Evolutionary conservation across 805 yeast genomes (phyloP), one percentile per base, ranked within the genome.

Genomic region (Yarrowia sp.): DNA sequence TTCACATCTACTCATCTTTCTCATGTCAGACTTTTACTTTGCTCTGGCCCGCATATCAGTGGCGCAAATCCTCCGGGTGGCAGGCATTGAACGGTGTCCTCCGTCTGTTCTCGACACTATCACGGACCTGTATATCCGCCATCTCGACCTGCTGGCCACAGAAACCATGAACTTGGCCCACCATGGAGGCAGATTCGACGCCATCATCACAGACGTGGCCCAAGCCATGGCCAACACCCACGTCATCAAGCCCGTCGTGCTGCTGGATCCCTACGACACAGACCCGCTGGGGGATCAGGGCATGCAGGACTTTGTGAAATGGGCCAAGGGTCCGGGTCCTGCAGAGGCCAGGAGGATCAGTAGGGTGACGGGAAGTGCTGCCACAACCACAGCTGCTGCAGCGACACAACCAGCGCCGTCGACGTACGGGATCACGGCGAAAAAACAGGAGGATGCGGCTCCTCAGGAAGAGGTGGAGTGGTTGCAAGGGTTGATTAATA

Each of bases 51-150:
- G 87, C 46, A 78, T 86, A 55, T 80, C 87, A 0, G 80, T 84
- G 70, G 80, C 85, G 59, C 89, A 86, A 75, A 82, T 85, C 0
- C 82, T 94, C 66, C 87, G 91, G 71, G 87, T 95, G 0, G 85
- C 87, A 40, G 99, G 99, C 0, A 91, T 92, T 74, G 97, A 91
- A 71, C 84, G 87, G 73, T 87, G 93, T 71, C 82, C 87, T 65
- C 90, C 94, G 8, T 81, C 86, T 8, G 85, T 89, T 0, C 81
- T 94, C 10, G 93, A 92, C 74, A 83, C 87, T 1, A 72, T 92
- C n/a, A 88, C 97, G 0, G 97, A 92, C 74, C 74, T 94, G 1
- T 87, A 89, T 75, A 79, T 90, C 16, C 83, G 89, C 69, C 89
- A 87, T 75, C 77, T 94, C 53, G 80, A 80, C 61, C 78, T 87